Evolutionary conservation across 306 rosid species (phyloP).

Genomic region (Begonia fuchsioides): DNA sequence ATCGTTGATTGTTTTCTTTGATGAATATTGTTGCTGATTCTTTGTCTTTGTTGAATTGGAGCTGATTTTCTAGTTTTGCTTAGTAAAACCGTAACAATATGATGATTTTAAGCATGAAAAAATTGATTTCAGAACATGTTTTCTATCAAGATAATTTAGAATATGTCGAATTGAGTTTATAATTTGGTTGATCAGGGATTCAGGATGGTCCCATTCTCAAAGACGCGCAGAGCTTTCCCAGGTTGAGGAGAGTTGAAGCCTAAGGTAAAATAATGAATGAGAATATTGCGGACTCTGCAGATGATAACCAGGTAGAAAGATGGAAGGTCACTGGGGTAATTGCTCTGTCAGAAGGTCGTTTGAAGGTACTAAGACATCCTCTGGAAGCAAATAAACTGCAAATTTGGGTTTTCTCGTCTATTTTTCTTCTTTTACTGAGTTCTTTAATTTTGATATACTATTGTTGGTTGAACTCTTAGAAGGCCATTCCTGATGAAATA

Average conservation of each 20-base stretch:
- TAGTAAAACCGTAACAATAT: too few species aligned
- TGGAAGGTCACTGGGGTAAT: conserved; percentile 72
- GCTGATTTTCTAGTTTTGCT: too few species aligned
- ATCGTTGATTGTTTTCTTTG: too few species aligned
- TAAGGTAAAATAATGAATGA: conserved; percentile 14
- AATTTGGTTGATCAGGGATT: conserved; percentile 15
- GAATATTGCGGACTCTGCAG: conserved; percentile 18
- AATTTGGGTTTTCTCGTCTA: too few species aligned
- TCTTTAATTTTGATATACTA: background rate
- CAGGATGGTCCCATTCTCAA: conserved; percentile 61
- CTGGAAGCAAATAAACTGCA: too few species aligned
- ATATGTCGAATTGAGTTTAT: conserved; percentile 1
- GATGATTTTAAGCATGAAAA: too few species aligned
- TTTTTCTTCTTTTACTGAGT: too few species aligned
- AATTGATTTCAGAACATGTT: too few species aligned
- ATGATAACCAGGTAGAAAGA: conserved; percentile 34
- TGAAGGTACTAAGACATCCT: conserved; percentile 40
- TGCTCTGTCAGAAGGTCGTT: conserved; percentile 62
- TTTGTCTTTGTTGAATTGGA: too few species aligned
- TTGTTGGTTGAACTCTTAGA: conserved; percentile 9
- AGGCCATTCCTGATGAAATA: conserved; percentile 75
- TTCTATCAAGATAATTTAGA: too few species aligned
- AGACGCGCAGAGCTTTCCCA: conserved; percentile 41
- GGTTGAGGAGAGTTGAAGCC: conserved; percentile 21
- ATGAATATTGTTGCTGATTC: too few species aligned